These are phyloP conservation scores for Lipomyces yamadae DNA, from an alignment of 805 yeast species.

Conservation along the genomic window DNA sequence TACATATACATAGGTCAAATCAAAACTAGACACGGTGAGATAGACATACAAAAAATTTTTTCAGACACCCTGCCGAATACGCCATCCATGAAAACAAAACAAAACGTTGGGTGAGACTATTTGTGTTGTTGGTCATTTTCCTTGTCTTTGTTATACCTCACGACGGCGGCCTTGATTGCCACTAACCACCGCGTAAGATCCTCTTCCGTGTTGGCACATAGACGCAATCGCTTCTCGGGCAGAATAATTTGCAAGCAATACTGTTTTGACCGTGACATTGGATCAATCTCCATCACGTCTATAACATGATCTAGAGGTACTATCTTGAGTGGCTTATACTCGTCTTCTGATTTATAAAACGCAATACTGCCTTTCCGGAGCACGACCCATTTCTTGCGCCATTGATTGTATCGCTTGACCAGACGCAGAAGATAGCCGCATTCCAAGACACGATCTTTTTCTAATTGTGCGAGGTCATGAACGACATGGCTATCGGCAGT, in stretches of 20 bases:
- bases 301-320: constrained; percentile 48
- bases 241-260: constrained; percentile 58
- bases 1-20: background rate
- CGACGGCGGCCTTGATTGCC: constrained; percentile 47
- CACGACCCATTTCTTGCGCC: constrained; percentile 53
- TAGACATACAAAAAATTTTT: background rate
- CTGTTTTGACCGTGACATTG: constrained; percentile 50
- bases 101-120: background rate
- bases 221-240: constrained; percentile 51
- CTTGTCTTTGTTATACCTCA: constrained; percentile 12
- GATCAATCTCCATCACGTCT: constrained; percentile 59
- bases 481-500: constrained; percentile 3
- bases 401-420: constrained; percentile 53
- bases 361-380: constrained; percentile 51
- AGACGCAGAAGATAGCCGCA: constrained; percentile 52
- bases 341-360: constrained; percentile 48
- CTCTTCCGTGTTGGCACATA: constrained; percentile 53
- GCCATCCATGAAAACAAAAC: constrained; percentile 5
- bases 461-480: constrained; percentile 23
- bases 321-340: constrained; percentile 45
- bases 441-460: constrained; percentile 49
- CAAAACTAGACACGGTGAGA: no score
- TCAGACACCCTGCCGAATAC: background rate
- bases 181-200: constrained; percentile 58
- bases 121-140: background rate